Conservation (phyloP, 345 rosid genomes). For the Erysimum cheiranthoides region DNA sequence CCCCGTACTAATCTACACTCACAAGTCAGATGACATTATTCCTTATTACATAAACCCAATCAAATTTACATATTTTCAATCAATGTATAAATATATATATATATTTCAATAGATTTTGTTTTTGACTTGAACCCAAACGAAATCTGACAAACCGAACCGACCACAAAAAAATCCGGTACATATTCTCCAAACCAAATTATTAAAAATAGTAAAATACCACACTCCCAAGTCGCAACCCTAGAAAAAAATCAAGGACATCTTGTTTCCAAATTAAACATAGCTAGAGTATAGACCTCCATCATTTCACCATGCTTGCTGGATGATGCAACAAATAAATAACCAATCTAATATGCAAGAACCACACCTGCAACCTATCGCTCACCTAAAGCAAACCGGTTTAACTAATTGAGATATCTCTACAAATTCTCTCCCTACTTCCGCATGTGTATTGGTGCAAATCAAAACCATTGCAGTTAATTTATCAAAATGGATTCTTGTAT, state of each 20-base stretch:
- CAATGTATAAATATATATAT: no score
- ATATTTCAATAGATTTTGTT: no score
- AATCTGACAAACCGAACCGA: background rate
- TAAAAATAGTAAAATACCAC: background rate
- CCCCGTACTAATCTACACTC: no score
- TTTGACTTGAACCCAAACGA: no score
- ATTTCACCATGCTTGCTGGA: slow-evolving; percentile 33
- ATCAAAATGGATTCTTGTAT: slow-evolving; percentile 64
- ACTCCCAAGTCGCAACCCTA: background rate
- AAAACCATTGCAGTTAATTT: slow-evolving; percentile 7
- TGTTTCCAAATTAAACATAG: background rate
- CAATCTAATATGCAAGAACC: slow-evolving; percentile 28
- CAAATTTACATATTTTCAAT: no score
- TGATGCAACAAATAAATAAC: slow-evolving; percentile 18
- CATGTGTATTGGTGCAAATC: background rate
- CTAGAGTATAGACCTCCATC: background rate
- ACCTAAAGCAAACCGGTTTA: slow-evolving; percentile 39
- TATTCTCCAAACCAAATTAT: background rate
- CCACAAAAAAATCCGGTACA: background rate
- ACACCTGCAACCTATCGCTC: slow-evolving; percentile 38
- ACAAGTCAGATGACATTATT: no score
- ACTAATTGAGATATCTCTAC: slow-evolving; percentile 29
- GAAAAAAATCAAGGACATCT: background rate
- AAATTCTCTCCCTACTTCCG: slow-evolving; percentile 1
- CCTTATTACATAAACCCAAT: no score